These are phyloP conservation scores for Kluyveromyces marxianus DNA, from an alignment of 1,139 yeast species.

Conservation along the genomic window DNA sequence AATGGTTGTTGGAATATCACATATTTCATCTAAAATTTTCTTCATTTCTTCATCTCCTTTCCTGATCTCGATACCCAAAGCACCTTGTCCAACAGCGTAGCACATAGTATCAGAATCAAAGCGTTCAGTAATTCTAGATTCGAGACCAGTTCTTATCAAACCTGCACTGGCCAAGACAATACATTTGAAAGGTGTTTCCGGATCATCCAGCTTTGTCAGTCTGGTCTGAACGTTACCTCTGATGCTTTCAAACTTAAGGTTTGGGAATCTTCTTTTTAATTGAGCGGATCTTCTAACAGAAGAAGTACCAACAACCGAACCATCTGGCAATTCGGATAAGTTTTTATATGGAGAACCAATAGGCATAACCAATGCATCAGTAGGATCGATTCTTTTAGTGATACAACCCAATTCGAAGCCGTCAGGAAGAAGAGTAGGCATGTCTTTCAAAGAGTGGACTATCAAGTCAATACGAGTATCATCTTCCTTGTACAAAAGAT, in stretches of 20 bases:
- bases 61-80: constrained; percentile 85
- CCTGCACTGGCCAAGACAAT: constrained; percentile 92
- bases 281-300: constrained; percentile 89
- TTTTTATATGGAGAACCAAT: constrained; percentile 52
- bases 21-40: constrained; percentile 54
- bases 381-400: constrained; percentile 78
- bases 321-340: constrained; percentile 70
- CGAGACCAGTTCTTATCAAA: constrained; percentile 61
- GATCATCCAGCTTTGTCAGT: constrained; percentile 56
- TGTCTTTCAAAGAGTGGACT: constrained; percentile 90
- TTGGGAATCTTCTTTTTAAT: constrained; percentile 50
- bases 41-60: constrained; percentile 53
- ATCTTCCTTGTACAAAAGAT: constrained; percentile 57
- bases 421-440: constrained; percentile 88
- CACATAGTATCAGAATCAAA: constrained; percentile 81
- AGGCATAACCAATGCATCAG: constrained; percentile 89
- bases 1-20: constrained; percentile 58
- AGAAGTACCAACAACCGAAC: constrained; percentile 88
- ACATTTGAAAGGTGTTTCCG: constrained; percentile 61
- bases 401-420: constrained; percentile 88
- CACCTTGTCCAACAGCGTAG: constrained; percentile 98
- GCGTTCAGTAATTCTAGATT: constrained; percentile 59
- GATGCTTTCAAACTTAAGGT: constrained; percentile 62
- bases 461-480: constrained; percentile 56
- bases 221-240: constrained; percentile 88